These are phyloP conservation scores for Betula pendula DNA, from an alignment of 306 rosid species.

Conservation along the genomic window DNA sequence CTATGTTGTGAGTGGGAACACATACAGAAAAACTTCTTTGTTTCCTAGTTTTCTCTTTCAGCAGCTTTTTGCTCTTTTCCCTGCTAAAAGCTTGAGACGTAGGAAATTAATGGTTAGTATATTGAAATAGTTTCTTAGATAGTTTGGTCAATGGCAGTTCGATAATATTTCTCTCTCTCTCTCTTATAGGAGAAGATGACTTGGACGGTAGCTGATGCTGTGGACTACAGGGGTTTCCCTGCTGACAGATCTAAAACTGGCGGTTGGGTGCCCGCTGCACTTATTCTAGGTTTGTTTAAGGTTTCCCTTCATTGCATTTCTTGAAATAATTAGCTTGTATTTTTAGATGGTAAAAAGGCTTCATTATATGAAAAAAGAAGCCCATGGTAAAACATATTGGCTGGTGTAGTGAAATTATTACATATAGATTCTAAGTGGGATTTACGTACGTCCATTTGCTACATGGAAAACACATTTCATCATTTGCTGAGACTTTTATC, in stretches of 20 bases:
- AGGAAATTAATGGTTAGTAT: constrained; percentile 46
- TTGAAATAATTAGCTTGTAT: not conserved
- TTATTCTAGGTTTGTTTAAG: constrained; percentile 59
- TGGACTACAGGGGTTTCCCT: constrained; percentile 73
- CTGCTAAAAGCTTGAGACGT: constrained; percentile 9
- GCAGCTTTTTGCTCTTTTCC: constrained; percentile 17
- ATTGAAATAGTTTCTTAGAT: constrained; percentile 1
- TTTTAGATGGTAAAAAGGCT: not conserved
- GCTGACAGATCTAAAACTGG: constrained; percentile 84
- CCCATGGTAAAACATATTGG: not conserved
- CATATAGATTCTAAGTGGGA: not conserved
- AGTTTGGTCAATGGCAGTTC: constrained; percentile 17
- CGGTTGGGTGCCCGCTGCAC: constrained; percentile 84
- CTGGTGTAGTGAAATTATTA: not conserved
- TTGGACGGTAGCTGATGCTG: constrained; percentile 69
- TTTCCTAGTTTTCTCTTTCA: constrained; percentile 1
- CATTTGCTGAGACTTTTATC: too few relatives aligned
- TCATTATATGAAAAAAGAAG: not conserved
- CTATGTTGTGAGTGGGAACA: constrained; percentile 31
- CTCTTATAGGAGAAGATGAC: constrained; percentile 66
- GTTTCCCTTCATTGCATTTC: not conserved
- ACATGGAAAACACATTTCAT: not conserved
- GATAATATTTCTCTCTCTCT: not conserved
- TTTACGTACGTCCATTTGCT: not conserved
- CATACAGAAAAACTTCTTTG: too few relatives aligned